phyloP scores from a whole-genome alignment of 73 alveolate species.

The Loxodes magnus region DNA sequence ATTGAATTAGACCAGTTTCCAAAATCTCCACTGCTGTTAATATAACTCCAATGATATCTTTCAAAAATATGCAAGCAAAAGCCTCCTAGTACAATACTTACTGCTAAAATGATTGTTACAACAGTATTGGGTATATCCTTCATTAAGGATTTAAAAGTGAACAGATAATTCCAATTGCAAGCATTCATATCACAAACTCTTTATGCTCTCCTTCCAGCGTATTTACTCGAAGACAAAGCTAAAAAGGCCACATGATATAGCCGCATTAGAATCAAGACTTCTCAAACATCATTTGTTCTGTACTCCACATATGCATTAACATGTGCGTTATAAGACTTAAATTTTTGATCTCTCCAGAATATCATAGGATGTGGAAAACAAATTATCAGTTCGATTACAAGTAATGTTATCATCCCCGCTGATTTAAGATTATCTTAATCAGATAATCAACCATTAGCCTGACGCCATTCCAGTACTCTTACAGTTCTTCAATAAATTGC shows the following conservation, averaged over 20 bases:
- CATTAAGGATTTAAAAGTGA: conserved; percentile 46
- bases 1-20: conserved; percentile 14
- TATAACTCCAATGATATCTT: conserved; percentile 13
- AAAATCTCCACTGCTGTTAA: background rate
- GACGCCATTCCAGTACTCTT: background rate
- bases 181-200: conserved; percentile 38
- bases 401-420: background rate
- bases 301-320: background rate
- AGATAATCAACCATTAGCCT: conserved; percentile 12
- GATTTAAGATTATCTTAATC: background rate
- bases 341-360: background rate
- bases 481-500: conserved; percentile 4
- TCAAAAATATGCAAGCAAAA: conserved; percentile 31
- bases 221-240: background rate
- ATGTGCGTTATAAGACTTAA: background rate
- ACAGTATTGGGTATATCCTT: conserved; percentile 34
- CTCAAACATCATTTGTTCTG: background rate
- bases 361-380: background rate
- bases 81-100: conserved; percentile 24
- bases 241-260: background rate
- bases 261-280: background rate
- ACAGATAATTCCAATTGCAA: conserved; percentile 26
- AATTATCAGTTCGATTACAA: background rate
- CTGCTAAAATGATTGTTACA: conserved; percentile 15
- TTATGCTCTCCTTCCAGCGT: conserved; percentile 22